Evolutionary conservation across 23 red algal species (phyloP).

Genomic region (Gracilaria gracilis): DNA sequence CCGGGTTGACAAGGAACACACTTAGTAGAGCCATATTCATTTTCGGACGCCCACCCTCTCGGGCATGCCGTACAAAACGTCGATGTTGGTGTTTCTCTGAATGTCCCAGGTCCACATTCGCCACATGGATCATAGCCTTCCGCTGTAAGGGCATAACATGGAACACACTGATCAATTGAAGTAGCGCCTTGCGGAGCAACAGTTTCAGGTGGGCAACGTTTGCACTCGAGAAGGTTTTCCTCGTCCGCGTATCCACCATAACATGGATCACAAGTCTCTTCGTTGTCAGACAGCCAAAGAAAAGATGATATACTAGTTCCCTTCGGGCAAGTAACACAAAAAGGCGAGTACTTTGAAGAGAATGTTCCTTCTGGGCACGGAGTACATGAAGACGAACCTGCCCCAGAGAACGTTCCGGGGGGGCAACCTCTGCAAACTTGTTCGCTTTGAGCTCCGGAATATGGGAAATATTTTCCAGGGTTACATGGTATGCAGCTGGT

Average conservation of each 20-base stretch:
- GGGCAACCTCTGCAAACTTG: not conserved
- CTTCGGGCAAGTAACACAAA: not conserved
- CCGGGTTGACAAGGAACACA: slow-evolving; percentile 17
- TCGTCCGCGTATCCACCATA: slow-evolving; percentile 17
- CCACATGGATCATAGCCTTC: not conserved
- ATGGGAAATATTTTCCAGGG: not conserved
- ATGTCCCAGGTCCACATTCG: not conserved
- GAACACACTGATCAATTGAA: slow-evolving; percentile 3
- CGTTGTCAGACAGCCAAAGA: not conserved
- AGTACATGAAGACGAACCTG: not conserved
- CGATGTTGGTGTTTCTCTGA: too few species aligned
- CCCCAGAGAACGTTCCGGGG: not conserved
- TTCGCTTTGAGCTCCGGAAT: not conserved
- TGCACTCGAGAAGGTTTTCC: slow-evolving; percentile 11
- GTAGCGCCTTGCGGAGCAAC: not conserved
- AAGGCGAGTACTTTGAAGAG: not conserved
- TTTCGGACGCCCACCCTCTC: not conserved
- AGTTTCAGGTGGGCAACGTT: not conserved
- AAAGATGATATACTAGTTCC: not conserved
- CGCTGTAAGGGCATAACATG: not conserved
- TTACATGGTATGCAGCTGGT: not conserved
- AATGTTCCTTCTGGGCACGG: not conserved
- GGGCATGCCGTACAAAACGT: not conserved
- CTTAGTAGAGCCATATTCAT: not conserved
- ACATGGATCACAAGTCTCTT: not conserved